phyloP scores from a whole-genome alignment of 108 stramenopile genomes.

The Cyclostephanos invisitatus region DNA sequence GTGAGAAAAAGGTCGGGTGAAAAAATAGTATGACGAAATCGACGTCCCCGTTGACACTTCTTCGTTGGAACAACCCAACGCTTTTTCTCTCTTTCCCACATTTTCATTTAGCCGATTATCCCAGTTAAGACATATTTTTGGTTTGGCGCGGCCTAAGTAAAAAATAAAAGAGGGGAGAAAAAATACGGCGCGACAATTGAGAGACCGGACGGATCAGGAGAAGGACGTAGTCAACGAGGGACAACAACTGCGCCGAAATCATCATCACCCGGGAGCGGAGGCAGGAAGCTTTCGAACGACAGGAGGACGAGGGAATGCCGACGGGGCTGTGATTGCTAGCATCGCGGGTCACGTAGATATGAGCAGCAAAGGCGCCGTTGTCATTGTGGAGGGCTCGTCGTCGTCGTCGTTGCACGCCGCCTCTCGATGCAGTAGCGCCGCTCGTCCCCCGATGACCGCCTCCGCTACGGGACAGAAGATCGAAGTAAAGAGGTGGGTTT shows the following conservation, averaged over 20 bases:
- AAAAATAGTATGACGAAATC: too few relatives aligned
- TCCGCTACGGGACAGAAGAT: constrained; percentile 15
- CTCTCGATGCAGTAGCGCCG: background rate
- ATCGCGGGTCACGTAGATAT: background rate
- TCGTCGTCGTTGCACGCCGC: background rate
- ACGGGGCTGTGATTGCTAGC: background rate
- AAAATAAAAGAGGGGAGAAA: too few relatives aligned
- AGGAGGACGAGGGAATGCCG: background rate
- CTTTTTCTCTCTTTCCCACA: background rate
- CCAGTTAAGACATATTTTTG: background rate
- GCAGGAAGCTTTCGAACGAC: background rate
- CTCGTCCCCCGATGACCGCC: background rate
- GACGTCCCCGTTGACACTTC: too few relatives aligned
- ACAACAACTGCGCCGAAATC: background rate
- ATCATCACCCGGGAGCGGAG: background rate
- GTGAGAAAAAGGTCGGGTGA: too few relatives aligned
- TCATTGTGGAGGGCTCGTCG: constrained; percentile 5
- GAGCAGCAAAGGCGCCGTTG: constrained; percentile 2
- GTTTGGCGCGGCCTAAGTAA: background rate
- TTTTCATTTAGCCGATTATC: background rate
- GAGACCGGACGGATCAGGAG: too few relatives aligned
- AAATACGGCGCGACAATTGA: too few relatives aligned
- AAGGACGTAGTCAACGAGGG: too few relatives aligned
- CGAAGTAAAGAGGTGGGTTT: constrained; percentile 56
- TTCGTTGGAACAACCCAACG: too few relatives aligned